Base-by-base conservation (phyloP, 2,329 filamentous ascomycete species). In the Orbilia blumenaviensis region DNA sequence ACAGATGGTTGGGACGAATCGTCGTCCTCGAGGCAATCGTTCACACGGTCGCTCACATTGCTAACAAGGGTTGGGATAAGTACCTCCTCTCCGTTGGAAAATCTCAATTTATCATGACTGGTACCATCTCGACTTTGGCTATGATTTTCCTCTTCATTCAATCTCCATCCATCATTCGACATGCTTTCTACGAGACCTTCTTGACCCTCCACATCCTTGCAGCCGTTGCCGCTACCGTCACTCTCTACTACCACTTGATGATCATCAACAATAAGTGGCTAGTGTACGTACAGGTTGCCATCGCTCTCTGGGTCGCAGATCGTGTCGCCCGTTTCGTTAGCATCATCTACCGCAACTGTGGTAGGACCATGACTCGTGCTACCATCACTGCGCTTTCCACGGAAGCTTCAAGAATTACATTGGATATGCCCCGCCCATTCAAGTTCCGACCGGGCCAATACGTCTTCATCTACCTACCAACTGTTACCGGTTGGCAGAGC, bases 141-240 rank as follows among this genome's bases (percentile, higher is more conserved):
- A 88, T 92, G 73, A 82, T 89, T 12, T 86, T 86, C 77, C 87
- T 94, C 62, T 82, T 88, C 42, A 83, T 93, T 66, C 91, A 92
- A 79, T 91, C 91, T 0, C 87, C 88, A 48, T 92, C 90, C 52
- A 86, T 90, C 61, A 83, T 93, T 27, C 87, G 92, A 68, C 91
- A 94, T 81, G 91, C 91, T 14, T 93, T 91, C 81, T 94, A 94
- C 82, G 91, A 94, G 83, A 88, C 86, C 1, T 94, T 94, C 86
- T 88, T 93, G 82, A 84, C 91, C 68, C 81, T 91, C 34, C 91
- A 94, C 83, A 91, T 93, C 71, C 80, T 85, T 2, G 85, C 89
- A 23, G 91, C 89, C 34, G 85, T 87, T 16, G 81, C 88, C 14
- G 84, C 88, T 6, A 83, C 92, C 66, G 86, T 87, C 42, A 90